Evolutionary conservation across 441 rosid genomes (phyloP), one percentile per base, ranked within the genome.

Genomic region (Populus trichocarpa): DNA sequence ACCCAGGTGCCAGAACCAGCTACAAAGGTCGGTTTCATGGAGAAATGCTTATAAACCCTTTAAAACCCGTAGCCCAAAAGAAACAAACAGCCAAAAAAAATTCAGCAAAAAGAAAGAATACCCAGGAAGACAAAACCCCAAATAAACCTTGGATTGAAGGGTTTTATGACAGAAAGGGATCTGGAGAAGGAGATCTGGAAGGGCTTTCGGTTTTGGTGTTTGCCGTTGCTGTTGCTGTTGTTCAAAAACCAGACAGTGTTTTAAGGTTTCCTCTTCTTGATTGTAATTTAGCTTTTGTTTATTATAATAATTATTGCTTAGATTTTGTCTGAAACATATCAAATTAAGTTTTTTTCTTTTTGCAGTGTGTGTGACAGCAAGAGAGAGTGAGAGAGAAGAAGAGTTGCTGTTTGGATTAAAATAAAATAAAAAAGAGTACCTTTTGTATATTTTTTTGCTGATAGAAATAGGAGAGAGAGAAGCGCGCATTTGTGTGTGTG

Each of bases 41-140:
- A 77, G 50, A 77, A 84, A 85, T 78, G 86, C 82, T 77, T 64
- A 81, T 26, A 70, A 73, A 74, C 78, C 84, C 77, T 68, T 79
- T 76, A 5, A 57, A 74, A 80, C 81, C 84, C 77, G 81, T 40
- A 85, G 75, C 81, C 76, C 81, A 30, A 63, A 81, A 81, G 63
- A 76, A 57, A 59, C 28, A 78, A 72, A 16, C 69, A 67, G 30
- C 66, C 61, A 69, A 30, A 61, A 26, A 72, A 46, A 30, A 3
- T 46, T 67, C 78, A 78, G 75, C 68, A 2, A 35, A 83, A 22
- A 32, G 46, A 30, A 79, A 10, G 70, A 35, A 75, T 79, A 77
- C 75, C 73, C 85, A 79, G 75, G 68, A 75, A 81, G 76, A 69
- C 64, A 78, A 78, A 82, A 32, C 38, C 81, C 73, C n/a, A 11